Evolutionary conservation across 257 asterid species (phyloP).

Genomic region (Vinca minor): DNA sequence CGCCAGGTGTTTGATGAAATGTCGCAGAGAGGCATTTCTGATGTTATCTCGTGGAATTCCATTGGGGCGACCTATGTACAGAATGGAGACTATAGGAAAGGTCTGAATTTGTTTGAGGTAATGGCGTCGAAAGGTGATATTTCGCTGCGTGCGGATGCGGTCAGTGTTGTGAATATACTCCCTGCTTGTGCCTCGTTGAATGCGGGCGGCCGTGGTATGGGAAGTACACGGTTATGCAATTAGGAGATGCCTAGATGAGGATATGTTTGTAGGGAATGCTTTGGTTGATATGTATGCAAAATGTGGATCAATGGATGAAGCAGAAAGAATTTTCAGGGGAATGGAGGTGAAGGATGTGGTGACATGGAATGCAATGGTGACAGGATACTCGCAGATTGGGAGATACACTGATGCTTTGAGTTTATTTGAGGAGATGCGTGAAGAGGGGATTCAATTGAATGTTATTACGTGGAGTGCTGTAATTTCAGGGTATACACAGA

Average conservation of each 20-base stretch:
- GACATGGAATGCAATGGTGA: slow-evolving; percentile 67
- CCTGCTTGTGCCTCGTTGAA: slow-evolving; percentile 63
- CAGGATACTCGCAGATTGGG: slow-evolving; percentile 76
- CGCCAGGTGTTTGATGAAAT: slow-evolving; percentile 53
- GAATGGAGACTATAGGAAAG: slow-evolving; percentile 31
- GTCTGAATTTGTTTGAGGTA: slow-evolving; percentile 35
- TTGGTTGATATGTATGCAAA: slow-evolving; percentile 27
- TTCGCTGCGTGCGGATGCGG: slow-evolving; percentile 50
- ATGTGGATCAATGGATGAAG: slow-evolving; percentile 56
- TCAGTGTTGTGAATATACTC: slow-evolving; percentile 63
- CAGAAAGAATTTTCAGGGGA: slow-evolving; percentile 35
- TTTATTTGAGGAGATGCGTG: slow-evolving; percentile 60
- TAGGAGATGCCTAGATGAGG: slow-evolving; percentile 48
- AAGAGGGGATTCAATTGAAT: slow-evolving; percentile 41
- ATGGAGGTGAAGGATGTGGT: too few species aligned
- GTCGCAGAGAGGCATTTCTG: slow-evolving; percentile 30
- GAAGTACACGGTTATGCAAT: slow-evolving; percentile 60
- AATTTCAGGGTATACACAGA: slow-evolving; percentile 79
- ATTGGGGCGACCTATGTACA: too few species aligned
- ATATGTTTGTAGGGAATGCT: slow-evolving; percentile 74
- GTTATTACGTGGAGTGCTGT: slow-evolving; percentile 93
- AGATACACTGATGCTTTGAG: slow-evolving; percentile 51
- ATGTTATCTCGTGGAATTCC: too few species aligned
- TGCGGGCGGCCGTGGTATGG: slow-evolving; percentile 42
- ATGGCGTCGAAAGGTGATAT: slow-evolving; percentile 38